Conservation (phyloP, 2,329 filamentous ascomycete genomes). For the Cyanodermella asteris region DNA sequence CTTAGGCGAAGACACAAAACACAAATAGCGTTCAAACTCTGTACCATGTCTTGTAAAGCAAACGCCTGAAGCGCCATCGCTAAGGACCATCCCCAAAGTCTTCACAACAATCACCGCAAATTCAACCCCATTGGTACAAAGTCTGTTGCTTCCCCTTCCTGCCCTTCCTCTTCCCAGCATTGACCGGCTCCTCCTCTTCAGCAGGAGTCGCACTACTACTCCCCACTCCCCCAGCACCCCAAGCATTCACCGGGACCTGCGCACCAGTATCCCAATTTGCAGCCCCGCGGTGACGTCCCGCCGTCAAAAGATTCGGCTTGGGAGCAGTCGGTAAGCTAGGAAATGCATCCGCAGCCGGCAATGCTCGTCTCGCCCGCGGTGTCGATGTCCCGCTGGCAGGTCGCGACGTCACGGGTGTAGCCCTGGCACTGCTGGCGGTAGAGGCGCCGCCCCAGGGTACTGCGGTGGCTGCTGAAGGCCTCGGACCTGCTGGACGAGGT, state of each 20-base stretch:
- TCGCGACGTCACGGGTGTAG: conserved; percentile 23
- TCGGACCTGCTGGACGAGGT: conserved; percentile 10
- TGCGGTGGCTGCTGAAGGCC: conserved; percentile 13
- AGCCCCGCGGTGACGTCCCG: conserved; percentile 23
- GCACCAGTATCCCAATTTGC: conserved; percentile 23
- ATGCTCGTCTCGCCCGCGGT: conserved; percentile 12
- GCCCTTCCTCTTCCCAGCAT: conserved; percentile 8
- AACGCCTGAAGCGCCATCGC: no score
- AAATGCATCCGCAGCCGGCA: conserved; percentile 40
- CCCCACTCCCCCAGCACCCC: conserved; percentile 11
- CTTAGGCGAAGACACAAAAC: no score
- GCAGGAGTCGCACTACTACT: conserved; percentile 7
- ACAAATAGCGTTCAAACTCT: no score
- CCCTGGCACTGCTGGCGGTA: conserved; percentile 9
- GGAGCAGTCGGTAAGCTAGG: conserved; percentile 62
- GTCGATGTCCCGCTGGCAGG: conserved; percentile 12
- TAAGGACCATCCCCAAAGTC: no score
- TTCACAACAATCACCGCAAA: no score
- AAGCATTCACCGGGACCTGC: conserved; percentile 15
- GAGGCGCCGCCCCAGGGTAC: conserved; percentile 16
- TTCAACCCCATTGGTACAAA: conserved; percentile 18
- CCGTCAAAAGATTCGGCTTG: conserved; percentile 38
- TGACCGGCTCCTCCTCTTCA: conserved; percentile 7
- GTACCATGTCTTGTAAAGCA: no score
- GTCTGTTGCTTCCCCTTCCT: conserved; percentile 15